Evolutionary conservation across 441 rosid species (phyloP), one percentile per base, ranked within the genome.

Genomic region (Brassica hybrid): DNA sequence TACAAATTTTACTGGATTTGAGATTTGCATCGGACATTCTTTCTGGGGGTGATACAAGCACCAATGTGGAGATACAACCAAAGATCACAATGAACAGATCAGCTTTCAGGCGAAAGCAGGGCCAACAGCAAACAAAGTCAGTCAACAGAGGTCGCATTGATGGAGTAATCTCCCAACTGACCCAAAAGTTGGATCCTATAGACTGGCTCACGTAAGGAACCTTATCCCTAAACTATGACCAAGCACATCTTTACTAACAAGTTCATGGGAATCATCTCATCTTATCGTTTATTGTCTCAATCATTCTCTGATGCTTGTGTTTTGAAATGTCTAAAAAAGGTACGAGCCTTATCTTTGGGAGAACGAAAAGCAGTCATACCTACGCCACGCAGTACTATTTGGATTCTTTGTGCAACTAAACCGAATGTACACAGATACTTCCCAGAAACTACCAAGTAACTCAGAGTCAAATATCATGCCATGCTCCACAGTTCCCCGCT

Each of bases 341-440:
- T 95, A 91, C 65, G 96, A 96, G 86, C 94, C 97, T 58, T 92
- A 89, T 82, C 89, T 96, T 21, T 89, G 97, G 97, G 99, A 90
- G 85, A 96, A 94, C 80, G 97, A 88, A 87, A 92, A 81, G 82
- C 98, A 92, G 80, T 87, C 97, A 18, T 96, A 94, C 79, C 84
- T 92, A 54, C 88, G 93, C 48, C 97, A 94, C 84, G 97, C 99
- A 74, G 98, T 96, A 72, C 94, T 96, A 76, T 96, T 94, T 84
- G 99, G 98, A 64, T 94, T 96, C 86, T 94, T 96, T 83, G 95
- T 96, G 86, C 99, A 96, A 83, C 91, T 96, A 74, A 92, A 90
- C 79, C 89, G 99, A 68, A 84, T 91, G 90, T 92, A 96, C 74
- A 88, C 91, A 60, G 94, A 91, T 80, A 85, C 97, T 1, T 81